Evolutionary conservation across 176 grass and related monocot genomes (phyloP).

Genomic region (bread wheat (Triticum aestivum)): IWGSC_CS_RefSeq_v2.1 NC_057812.1:51713818-51714317

Average conservation of each 20-base stretch:
- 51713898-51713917: slow-evolving; percentile 72
- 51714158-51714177: background rate
- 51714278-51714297: background rate
- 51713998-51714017: background rate
- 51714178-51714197: background rate
- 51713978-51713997: background rate
- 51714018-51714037: background rate
- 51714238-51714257: background rate
- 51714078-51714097: background rate
- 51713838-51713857: slow-evolving; percentile 51
- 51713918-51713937: slow-evolving; percentile 87
- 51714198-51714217: background rate
- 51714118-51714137: background rate
- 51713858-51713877: slow-evolving; percentile 73
- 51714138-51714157: slow-evolving; percentile 14
- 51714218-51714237: background rate
- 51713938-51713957: slow-evolving; percentile 12
- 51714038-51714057: background rate
- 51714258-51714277: background rate
- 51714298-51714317: background rate
- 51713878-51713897: slow-evolving; percentile 66
- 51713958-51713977: background rate
- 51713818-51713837: slow-evolving; percentile 69
- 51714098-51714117: background rate
- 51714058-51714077: background rate